These are phyloP conservation scores for Kokia cookei DNA, from an alignment of 441 rosid genomes.

Conservation along the genomic window DNA sequence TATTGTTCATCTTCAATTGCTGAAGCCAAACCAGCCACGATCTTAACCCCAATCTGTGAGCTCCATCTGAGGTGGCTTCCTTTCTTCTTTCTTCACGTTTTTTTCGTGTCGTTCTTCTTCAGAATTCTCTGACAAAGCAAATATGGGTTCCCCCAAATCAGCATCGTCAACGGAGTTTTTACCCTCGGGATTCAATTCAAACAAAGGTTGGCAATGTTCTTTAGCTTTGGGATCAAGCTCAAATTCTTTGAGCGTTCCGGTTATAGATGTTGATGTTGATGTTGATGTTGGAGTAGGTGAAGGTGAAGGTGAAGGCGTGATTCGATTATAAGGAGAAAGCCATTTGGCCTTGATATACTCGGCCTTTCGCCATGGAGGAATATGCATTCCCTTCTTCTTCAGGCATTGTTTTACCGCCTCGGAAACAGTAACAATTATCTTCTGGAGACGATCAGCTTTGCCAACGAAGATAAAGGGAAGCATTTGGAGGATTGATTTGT, in stretches of 20 bases:
- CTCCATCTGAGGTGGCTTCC: conserved; percentile 37
- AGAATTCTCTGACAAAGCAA: conserved; percentile 27
- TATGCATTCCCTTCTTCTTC: conserved; percentile 81
- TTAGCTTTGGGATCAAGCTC: not conserved
- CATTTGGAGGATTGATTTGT: conserved; percentile 51
- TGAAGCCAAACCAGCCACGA: conserved; percentile 48
- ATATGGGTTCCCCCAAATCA: conserved; percentile 23
- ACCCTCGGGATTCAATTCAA: not conserved
- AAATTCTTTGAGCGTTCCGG: not conserved
- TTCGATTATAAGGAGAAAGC: conserved; percentile 53
- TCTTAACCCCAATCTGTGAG: conserved; percentile 27
- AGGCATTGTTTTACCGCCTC: conserved; percentile 69
- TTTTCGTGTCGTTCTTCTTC: conserved; percentile 19
- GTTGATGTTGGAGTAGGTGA: not conserved
- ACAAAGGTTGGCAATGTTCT: conserved; percentile 8
- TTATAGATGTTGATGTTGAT: not conserved
- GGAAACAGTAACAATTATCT: conserved; percentile 47
- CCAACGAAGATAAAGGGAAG: conserved; percentile 78
- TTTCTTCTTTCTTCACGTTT: conserved; percentile 10
- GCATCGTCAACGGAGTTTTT: conserved; percentile 13
- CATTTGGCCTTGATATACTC: conserved; percentile 77
- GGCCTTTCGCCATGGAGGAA: conserved; percentile 84
- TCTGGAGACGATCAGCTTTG: conserved; percentile 59
- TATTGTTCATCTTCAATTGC: conserved; percentile 30
- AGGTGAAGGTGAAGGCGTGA: not conserved